phyloP scores from a whole-genome alignment of 2,329 filamentous ascomycete species.

The Venturia asperata region DNA sequence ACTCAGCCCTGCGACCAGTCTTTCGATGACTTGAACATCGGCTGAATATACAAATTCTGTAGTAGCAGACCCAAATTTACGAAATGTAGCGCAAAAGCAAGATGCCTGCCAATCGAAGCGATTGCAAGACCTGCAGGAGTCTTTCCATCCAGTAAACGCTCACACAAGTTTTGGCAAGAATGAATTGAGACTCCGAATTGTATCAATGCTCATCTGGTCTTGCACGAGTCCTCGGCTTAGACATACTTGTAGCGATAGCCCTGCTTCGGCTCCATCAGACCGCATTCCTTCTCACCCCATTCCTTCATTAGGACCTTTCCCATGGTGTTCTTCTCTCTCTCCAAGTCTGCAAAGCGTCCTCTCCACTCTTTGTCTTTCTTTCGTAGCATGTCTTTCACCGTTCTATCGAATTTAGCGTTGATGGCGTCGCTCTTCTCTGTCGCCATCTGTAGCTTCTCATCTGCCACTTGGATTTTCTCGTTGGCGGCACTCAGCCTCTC shows the following conservation, averaged over 20 bases:
- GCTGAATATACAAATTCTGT: no score
- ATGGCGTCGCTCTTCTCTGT: constrained; percentile 10
- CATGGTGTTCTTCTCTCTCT: constrained; percentile 29
- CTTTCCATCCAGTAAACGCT: neutral
- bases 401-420: constrained; percentile 18
- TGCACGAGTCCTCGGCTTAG: neutral
- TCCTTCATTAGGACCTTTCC: constrained; percentile 60
- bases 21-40: no score
- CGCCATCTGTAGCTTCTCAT: neutral
- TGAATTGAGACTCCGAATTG: neutral
- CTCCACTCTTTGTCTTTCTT: constrained; percentile 19
- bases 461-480: neutral
- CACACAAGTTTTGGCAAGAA: neutral
- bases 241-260: constrained; percentile 28
- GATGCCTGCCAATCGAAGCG: no score
- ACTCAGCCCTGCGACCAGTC: neutral
- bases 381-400: constrained; percentile 18
- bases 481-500: neutral
- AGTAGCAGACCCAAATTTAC: no score
- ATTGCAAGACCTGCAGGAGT: no score
- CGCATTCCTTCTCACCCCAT: constrained; percentile 60
- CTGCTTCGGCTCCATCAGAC: constrained; percentile 28
- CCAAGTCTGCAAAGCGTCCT: constrained; percentile 21
- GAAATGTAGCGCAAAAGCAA: no score
- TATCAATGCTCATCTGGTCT: neutral